Conservation (phyloP, 1,139 yeast genomes). For the Cylindricascospora bacillispora region DNA sequence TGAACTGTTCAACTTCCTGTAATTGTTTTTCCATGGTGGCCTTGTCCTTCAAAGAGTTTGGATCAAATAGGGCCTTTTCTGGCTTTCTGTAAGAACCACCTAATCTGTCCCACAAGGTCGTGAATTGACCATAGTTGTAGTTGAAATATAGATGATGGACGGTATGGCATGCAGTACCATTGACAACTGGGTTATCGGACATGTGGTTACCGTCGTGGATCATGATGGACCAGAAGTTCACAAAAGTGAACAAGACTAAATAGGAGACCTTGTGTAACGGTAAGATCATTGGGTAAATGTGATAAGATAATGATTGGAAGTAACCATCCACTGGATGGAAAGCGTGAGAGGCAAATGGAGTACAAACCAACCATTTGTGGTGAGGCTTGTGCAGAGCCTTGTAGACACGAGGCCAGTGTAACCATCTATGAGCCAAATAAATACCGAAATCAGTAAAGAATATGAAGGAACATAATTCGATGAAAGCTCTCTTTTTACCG, state of each 20-base stretch:
- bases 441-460: conserved; percentile 90
- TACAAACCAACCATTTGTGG: conserved; percentile 97
- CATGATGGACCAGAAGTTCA: conserved; percentile 96
- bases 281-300: conserved; percentile 76
- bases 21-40: conserved; percentile 65
- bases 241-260: conserved; percentile 70
- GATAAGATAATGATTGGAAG: conserved; percentile 86
- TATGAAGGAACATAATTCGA: conserved; percentile 66
- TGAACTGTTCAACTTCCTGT: conserved; percentile 65
- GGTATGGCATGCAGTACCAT: conserved; percentile 98
- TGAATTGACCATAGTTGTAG: conserved; percentile 96
- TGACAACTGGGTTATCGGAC: conserved; percentile 84
- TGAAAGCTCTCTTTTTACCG: conserved; percentile 51
- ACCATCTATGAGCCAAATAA: conserved; percentile 79
- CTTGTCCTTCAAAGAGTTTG: conserved; percentile 42
- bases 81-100: conserved; percentile 92
- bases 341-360: conserved; percentile 97
- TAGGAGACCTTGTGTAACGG: conserved; percentile 85
- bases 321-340: conserved; percentile 98
- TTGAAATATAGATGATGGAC: conserved; percentile 92
- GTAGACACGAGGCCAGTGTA: conserved; percentile 86
- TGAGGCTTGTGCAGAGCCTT: conserved; percentile 91
- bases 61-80: conserved; percentile 72
- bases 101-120: conserved; percentile 93
- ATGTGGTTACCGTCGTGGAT: conserved; percentile 95